Evolutionary conservation across 345 rosid genomes (phyloP).

Genomic region (Crucihimalaya himalaica): DNA sequence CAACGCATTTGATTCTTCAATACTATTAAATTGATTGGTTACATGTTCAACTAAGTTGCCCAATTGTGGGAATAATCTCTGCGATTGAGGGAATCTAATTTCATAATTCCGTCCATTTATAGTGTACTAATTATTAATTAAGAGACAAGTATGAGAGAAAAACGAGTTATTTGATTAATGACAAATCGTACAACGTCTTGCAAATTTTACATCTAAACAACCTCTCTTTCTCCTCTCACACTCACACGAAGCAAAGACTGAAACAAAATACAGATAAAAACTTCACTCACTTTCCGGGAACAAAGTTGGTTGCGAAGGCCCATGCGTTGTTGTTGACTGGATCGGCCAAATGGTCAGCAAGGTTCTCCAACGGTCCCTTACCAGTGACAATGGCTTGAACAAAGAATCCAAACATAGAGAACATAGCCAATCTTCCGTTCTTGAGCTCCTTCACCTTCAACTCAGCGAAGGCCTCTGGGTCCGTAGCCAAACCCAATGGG

Average conservation of each 20-base stretch:
- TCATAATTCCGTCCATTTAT: not conserved
- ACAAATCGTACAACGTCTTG: conserved; percentile 26
- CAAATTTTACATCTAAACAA: conserved; percentile 27
- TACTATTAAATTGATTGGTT: not conserved
- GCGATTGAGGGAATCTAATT: not conserved
- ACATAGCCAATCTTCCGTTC: conserved; percentile 55
- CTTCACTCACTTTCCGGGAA: conserved; percentile 49
- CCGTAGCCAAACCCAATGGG: too few species aligned
- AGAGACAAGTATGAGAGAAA: not conserved
- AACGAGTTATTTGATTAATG: conserved; percentile 28
- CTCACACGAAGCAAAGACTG: conserved; percentile 28
- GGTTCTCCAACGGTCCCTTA: conserved; percentile 52
- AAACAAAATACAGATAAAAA: conserved; percentile 30
- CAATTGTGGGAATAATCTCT: not conserved
- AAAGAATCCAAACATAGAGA: conserved; percentile 61
- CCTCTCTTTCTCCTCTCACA: conserved; percentile 27
- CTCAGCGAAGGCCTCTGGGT: conserved; percentile 53
- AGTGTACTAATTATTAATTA: not conserved
- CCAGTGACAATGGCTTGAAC: conserved; percentile 61
- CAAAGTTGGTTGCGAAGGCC: conserved; percentile 61
- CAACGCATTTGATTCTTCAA: too few species aligned
- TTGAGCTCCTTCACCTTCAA: conserved; percentile 53
- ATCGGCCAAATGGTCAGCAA: conserved; percentile 51
- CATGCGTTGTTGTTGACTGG: conserved; percentile 59
- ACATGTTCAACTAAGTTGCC: not conserved